Evolutionary conservation across 495 filamentous ascomycete species (phyloP), one percentile per base, ranked within the genome.

Genomic region (Trichoderma orchidacearum): DNA sequence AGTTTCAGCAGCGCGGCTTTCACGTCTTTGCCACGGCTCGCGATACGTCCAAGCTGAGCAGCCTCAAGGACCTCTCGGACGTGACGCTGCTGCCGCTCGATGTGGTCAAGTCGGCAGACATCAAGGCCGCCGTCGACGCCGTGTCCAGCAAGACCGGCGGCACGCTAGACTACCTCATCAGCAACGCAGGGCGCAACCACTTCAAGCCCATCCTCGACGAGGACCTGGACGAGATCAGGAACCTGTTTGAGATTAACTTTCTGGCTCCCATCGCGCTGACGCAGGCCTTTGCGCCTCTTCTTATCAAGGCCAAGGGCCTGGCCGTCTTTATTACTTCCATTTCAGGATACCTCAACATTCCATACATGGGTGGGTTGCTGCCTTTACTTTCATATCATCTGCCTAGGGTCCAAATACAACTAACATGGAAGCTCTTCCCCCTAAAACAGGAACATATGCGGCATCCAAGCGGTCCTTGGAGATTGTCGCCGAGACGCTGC

Each of bases 21-120:
- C 61, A 65, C 13, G 74, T 80, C 32, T 76, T 74, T 51, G 76
- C 74, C 2, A 72, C 72, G 12, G 67, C 69, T 27, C 73, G 77
- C 55, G 68, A 73, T 54, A 51, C 62, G 2, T 35, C 63, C 31
- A 79, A 78, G 57, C 66, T 69, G 48, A 52, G 62, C 4, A 30
- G 41, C 4, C 51, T 66, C 59, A 25, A n/a, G 13, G 32, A 32
- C 0, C 56, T 68, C 15, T 29, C 59, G 7, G 57, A 56, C 15
- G 53, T 75, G 18, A 60, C 67, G 29, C 57, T 69, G 9, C 41
- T 75, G 27, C 45, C 56, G 12, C 57, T 75, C 1, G 71, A 75
- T 50, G 66, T 71, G 13, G 63, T 62, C 17, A 67, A 63, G 0
- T 35, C 60, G 13, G 54, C 58, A 27, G 70, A 70, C 15, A 68